Base-by-base conservation (phyloP, 176 grass and related monocot species). In the Triticum dicoccoides region DNA sequence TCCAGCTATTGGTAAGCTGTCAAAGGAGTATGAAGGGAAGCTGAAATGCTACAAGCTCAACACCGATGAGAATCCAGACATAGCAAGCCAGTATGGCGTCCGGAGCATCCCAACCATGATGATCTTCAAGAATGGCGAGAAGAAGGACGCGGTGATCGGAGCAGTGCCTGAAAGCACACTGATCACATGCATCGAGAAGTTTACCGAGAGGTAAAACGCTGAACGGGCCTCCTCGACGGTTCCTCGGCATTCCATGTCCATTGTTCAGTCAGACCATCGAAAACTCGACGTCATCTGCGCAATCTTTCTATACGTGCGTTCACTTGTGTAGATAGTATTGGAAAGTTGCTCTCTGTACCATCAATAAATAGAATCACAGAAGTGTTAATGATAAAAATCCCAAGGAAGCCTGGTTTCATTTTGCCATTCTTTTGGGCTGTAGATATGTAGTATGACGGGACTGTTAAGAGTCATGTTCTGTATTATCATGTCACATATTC, bases 21-120 rank as follows among this genome's bases (percentile, higher is more conserved):
- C 97, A 1, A 92, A 94, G 79, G 90, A 90, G 44, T 99, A 99
- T 24, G 90, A 89, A 59, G 97, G 97, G 30, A 96, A 88, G 92
- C 81, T 96, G 81, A 91, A 91, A 61, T 96, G 86, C 85, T 94
- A 89, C 89, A 91, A 94, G 89, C 83, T 93, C 69, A 99, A 96
- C 85, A 99, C 94, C 0, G 97, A 99, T 3, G 89, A 96, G 23
- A 94, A 91, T 56, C 90, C 92, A 0, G 87, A 86, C 45, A 94
- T 96, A 9, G 92, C 97, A 2, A 96, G 88, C 18, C 86, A 92
- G 84, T 83, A 88, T 1, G 84, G 91, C 30, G 93, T 96, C 69
- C 88, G 91, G 62, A 98, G 93, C 90, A 94, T 98, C 78, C 96
- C 96, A 44, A 96, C 96, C 29, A 87, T 92, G 84, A 87, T 98